Conservation (phyloP, 2,329 filamentous ascomycete genomes). For the Aspergillus sp. region DNA sequence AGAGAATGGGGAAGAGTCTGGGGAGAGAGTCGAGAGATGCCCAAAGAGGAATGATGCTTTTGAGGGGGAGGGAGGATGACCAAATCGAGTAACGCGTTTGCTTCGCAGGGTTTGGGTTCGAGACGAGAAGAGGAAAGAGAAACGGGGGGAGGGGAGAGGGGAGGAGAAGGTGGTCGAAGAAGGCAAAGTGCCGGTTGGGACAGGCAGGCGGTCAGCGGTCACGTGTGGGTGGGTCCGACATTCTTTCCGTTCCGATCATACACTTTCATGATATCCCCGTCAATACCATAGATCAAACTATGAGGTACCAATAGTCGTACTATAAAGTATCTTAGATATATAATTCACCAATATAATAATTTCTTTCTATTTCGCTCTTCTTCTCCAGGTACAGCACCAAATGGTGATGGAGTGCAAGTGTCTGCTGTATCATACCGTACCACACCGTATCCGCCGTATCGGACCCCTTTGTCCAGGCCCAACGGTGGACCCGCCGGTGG, state of each 20-base stretch:
- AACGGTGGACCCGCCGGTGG: constrained; percentile 9
- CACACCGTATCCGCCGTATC: background rate
- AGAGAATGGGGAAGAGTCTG: constrained; percentile 16
- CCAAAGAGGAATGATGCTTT: constrained; percentile 48
- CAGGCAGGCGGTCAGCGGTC: constrained; percentile 27
- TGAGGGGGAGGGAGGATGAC: constrained; percentile 39
- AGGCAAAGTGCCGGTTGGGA: constrained; percentile 32
- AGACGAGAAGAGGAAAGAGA: constrained; percentile 30
- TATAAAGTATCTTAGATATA: too few relatives aligned
- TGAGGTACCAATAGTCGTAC: too few relatives aligned
- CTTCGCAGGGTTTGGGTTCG: constrained; percentile 43
- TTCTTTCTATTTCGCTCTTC: too few relatives aligned
- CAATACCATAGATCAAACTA: too few relatives aligned
- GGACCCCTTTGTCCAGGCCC: constrained; percentile 19
- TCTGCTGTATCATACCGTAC: background rate
- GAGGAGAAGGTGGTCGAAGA: constrained; percentile 31
- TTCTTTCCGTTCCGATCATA: too few relatives aligned
- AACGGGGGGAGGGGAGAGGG: constrained; percentile 28
- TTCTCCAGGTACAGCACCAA: too few relatives aligned
- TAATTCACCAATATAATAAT: too few relatives aligned
- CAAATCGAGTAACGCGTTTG: constrained; percentile 50
- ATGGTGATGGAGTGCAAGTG: background rate
- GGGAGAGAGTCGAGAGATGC: constrained; percentile 26
- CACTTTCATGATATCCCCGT: too few relatives aligned
- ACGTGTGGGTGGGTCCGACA: constrained; percentile 21